These are phyloP conservation scores for Corchorus capsularis DNA, from an alignment of 345 rosid genomes.

Conservation along the genomic window DNA sequence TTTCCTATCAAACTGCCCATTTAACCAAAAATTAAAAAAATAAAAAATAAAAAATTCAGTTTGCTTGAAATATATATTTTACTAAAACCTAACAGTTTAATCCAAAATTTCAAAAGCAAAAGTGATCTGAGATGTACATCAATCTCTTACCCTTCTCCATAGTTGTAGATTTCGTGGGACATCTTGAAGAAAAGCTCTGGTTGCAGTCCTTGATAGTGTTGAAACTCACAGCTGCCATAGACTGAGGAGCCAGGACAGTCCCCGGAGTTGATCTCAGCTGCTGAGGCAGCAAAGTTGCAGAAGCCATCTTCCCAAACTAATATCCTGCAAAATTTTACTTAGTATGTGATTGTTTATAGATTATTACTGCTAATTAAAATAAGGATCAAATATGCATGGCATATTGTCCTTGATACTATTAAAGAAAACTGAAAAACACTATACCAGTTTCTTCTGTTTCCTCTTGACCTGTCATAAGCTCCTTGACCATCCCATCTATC, in stretches of 20 bases:
- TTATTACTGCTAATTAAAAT: background rate
- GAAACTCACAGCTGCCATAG: conserved; percentile 64
- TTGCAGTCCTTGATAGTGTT: conserved; percentile 83
- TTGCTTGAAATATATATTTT: conserved; percentile 10
- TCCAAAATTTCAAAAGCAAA: background rate
- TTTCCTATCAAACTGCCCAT: conserved; percentile 83
- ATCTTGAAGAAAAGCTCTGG: conserved; percentile 98
- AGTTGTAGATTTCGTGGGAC: conserved; percentile 99
- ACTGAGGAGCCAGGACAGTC: conserved; percentile 57
- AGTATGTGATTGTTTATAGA: background rate
- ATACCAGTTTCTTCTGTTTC: conserved; percentile 97
- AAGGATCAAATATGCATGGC: background rate
- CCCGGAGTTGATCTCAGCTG: conserved; percentile 52
- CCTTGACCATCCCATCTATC: conserved; percentile 95
- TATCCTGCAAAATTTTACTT: conserved; percentile 53
- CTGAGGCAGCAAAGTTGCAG: conserved; percentile 91
- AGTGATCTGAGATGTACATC: background rate
- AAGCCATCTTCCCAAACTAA: conserved; percentile 99
- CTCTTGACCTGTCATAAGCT: conserved; percentile 94
- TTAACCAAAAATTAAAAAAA: background rate
- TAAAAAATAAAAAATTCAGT: conserved; percentile 1
- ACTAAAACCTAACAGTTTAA: too few relatives aligned
- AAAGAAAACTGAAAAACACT: background rate
- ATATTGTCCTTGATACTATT: background rate
- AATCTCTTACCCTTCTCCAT: conserved; percentile 87